Evolutionary conservation across 164 flowering plant species (phyloP).

Genomic region (Protea cynaroides): DNA sequence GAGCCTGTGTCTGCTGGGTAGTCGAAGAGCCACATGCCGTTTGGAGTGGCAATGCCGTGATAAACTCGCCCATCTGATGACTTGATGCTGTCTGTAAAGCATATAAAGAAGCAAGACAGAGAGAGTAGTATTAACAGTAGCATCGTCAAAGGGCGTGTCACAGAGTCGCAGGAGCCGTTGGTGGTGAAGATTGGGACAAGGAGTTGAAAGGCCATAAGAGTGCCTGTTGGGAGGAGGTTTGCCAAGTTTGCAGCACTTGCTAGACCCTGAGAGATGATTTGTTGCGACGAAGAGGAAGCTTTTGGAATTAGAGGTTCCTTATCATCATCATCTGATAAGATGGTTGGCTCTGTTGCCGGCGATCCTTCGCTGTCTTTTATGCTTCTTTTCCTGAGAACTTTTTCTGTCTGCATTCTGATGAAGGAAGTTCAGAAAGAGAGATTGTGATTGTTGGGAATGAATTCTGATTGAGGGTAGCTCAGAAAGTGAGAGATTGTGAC

Average conservation of each 20-base stretch:
- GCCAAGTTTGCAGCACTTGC: conserved; percentile 47
- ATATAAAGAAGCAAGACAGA: conserved; percentile 45
- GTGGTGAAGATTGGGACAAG: conserved; percentile 44
- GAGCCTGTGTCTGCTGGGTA: conserved; percentile 7
- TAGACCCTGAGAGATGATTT: conserved; percentile 41
- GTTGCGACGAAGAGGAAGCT: conserved; percentile 19
- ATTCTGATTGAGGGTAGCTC: no score
- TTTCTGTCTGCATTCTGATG: background rate
- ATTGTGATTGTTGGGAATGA: no score
- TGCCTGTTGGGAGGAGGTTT: conserved; percentile 67
- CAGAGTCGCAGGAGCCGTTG: conserved; percentile 43
- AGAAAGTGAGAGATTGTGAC: no score
- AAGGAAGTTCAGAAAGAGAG: no score
- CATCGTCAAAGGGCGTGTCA: conserved; percentile 34
- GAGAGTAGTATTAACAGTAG: conserved; percentile 30
- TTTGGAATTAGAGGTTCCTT: conserved; percentile 1
- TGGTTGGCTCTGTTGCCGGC: background rate
- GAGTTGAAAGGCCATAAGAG: conserved; percentile 52
- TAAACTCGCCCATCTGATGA: conserved; percentile 31
- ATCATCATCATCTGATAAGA: background rate
- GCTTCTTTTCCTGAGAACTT: background rate
- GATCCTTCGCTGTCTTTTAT: background rate
- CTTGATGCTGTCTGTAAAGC: conserved; percentile 56
- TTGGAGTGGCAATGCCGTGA: conserved; percentile 50
- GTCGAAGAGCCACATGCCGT: conserved; percentile 53